Base-by-base conservation (phyloP, 257 asterid genomes). In the Paraleonurus japonicus region DNA sequence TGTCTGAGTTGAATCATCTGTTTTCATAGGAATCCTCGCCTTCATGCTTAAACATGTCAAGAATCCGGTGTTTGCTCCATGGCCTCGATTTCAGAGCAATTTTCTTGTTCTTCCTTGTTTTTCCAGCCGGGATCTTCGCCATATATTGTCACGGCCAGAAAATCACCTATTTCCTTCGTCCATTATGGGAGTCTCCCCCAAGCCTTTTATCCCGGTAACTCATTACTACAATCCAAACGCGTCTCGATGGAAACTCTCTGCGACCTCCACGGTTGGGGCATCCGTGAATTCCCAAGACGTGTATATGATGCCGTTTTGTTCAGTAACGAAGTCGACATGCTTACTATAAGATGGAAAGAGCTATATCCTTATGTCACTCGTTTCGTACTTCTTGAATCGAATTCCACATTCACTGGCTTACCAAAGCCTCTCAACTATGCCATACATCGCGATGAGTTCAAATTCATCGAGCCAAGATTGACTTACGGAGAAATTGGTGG, bases 131-230 rank as follows among this genome's bases (percentile, higher is more conserved):
- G 28, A 57, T 77, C 6, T 62, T 82, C 22, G 69, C 75, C 65
- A 16, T 82, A 17, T 82, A 82, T 17, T 62, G 75, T 16, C 87
- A 82, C 4, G 87, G 87, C 16, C 84, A 82, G 51, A 80, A 82
- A 37, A 60, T 80, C 0, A 70, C 84, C 16, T 82, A 82, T 72
- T 82, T 82, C 62, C 78, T 82, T 1, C 80, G 81, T 2, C 87
- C 87, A 4, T 61, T 80, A 2, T 82, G 84, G 87, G 77, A 80
- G 10, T 82, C 84, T 24, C 84, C 84, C 32, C 82, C 3, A 82
- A 82, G 65, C 78, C 86, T 3, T 82, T 82, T 12, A 61, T 48
- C 79, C 81, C 71, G 13, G 19, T 82, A 16, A 66, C 82, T n/a
- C 84, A 82, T 51, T 82, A 76, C 51, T 82, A 82, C 61, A 61